Percentiles rank a stretch among this genome's conserved stretches.
Conservation (phyloP, 78 protist genomes). For the Mantamonas sphyraenae region DNA sequence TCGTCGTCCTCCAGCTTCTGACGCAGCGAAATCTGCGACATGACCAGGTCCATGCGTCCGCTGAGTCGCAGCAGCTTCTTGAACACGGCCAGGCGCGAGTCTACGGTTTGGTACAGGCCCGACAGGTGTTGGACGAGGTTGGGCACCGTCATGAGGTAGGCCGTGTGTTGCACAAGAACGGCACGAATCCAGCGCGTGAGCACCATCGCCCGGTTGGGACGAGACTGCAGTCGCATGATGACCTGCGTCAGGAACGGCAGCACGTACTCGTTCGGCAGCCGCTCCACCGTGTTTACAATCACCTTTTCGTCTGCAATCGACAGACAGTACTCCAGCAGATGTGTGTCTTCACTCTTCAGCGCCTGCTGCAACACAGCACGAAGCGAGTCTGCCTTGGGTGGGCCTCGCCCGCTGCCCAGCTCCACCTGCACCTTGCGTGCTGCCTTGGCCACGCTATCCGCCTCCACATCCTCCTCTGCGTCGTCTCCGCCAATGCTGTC, state of each 20-base stretch:
- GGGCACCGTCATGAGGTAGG: conserved; percentile 15
- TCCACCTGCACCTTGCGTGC: too few species aligned
- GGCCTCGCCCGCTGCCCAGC: neutral
- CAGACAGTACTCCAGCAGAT: conserved; percentile 20
- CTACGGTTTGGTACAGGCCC: conserved; percentile 7
- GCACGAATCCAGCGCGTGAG: conserved; percentile 20
- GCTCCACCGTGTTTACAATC: neutral
- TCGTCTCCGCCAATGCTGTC: too few species aligned
- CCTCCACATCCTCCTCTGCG: too few species aligned
- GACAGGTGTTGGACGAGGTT: neutral
- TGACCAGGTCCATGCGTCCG: conserved; percentile 21
- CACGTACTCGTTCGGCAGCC: conserved; percentile 13
- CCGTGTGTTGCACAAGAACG: conserved; percentile 7
- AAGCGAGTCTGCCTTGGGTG: conserved; percentile 17
- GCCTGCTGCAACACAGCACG: conserved; percentile 1
- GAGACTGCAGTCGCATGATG: neutral
- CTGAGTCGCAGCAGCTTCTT: conserved; percentile 13
- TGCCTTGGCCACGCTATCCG: too few species aligned
- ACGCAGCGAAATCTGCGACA: too few species aligned
- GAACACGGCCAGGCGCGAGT: conserved; percentile 20
- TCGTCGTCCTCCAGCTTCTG: too few species aligned
- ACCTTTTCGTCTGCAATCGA: neutral
- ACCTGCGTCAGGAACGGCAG: conserved; percentile 8
- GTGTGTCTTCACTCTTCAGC: conserved; percentile 8
- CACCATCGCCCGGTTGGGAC: neutral